Evolutionary conservation across 139 green algal species (phyloP), one percentile per base, ranked within the genome.

Genomic region (Asterochloris sp.): DNA sequence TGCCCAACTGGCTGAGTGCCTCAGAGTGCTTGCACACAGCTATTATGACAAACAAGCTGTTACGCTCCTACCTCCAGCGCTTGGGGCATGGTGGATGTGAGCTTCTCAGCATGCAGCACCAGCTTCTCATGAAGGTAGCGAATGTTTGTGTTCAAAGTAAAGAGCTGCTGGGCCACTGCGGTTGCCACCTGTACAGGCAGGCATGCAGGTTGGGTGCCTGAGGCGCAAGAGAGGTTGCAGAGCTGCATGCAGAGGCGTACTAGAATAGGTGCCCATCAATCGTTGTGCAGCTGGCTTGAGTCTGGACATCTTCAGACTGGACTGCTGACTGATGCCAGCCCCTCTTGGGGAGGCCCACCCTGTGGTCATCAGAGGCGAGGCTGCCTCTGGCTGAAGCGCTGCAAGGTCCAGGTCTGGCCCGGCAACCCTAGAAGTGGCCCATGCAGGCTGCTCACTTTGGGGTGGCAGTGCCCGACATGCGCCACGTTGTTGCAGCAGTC

Each of bases 401-500:
- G 2, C 38, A 6, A 54, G 38, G 38, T 54, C 38, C 38, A 54
- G 38, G 4, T 54, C 38, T 54, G 38, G 38, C 38, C 6, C 2
- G 38, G 2, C 38, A 54, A 6, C 6, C 2, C 38, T 54, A 6
- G 38, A 54, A 54, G 4, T 6, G 38, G 6, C 38, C 38, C 38
- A 83, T 63, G 78, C 81, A 89, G 64, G n/a, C 14, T 38, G 67
- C 28, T 69, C 62, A 86, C 85, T 82, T 82, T 84, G 28, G 83
- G 80, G n/a, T 89, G 78, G 66, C 76, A 89, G 66, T 89, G 86
- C 2, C 86, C 86, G 10, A 89, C 86, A 75, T 92, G 86, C 0
- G 92, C 87, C 15, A 96, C 92, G 74, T 96, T 96, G 87, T 96
- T 96, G 75, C 89, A 85, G 54, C 86, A 91, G 78, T 94, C 91